Evolutionary conservation across 2,329 filamentous ascomycete species (phyloP).

Genomic region (Fusarium verticillioides): DNA sequence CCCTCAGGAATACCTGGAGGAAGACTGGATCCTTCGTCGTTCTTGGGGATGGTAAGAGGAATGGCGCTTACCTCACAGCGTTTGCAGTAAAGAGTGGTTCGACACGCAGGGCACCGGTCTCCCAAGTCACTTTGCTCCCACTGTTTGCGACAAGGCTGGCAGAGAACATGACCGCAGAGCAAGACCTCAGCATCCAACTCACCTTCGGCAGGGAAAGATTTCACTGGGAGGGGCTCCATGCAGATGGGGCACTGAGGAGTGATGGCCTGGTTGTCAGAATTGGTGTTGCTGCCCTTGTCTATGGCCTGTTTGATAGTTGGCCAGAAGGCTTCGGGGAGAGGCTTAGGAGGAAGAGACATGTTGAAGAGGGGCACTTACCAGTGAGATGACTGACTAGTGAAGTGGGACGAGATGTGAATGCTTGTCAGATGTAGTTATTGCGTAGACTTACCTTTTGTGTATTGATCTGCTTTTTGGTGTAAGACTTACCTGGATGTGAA

Average conservation of each 20-base stretch:
- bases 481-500: not conserved
- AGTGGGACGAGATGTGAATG: not conserved
- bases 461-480: not conserved
- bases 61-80: not conserved
- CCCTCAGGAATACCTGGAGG: not conserved
- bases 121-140: not conserved
- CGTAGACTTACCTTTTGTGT: not conserved
- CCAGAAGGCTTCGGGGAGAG: constrained; percentile 6
- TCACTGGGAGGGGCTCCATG: constrained; percentile 7
- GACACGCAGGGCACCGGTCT: constrained; percentile 31
- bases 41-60: not conserved
- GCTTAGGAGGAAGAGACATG: not conserved
- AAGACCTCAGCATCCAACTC: constrained; percentile 8
- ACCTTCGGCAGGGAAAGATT: not conserved
- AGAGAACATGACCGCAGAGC: constrained; percentile 42
- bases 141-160: constrained; percentile 13
- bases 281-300: not conserved
- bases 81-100: not conserved
- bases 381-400: not conserved
- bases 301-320: constrained; percentile 14
- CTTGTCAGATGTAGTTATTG: not conserved
- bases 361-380: not conserved
- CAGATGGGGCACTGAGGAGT: constrained; percentile 34
- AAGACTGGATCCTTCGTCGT: not conserved
- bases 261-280: not conserved